Base-by-base conservation (phyloP, 352 stramenopile species). In the Globisporangium abappressorium region DNA sequence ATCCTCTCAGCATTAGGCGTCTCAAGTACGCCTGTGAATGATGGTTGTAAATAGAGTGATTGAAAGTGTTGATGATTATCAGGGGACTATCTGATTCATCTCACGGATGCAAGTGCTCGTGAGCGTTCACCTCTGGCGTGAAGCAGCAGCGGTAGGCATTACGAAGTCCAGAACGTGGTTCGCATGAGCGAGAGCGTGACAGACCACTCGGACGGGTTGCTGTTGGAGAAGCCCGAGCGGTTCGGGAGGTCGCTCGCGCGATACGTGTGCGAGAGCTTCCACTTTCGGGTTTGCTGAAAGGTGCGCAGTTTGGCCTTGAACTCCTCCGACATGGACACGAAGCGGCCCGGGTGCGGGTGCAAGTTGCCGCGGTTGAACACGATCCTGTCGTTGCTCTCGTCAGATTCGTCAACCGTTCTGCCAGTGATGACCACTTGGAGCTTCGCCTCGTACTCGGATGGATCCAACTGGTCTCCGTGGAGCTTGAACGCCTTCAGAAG, bases 341-440 rank as follows among this genome's bases (percentile, higher is more conserved):
- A 66, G 26, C 69, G 66, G 26, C 79, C 70, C 62, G 81, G 78
- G 68, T 87, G 68, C 57, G 78, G 61, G 59, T 85, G 77, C 65
- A 91, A 64, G 64, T 89, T 91, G 18, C 82, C 79, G 38, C 80
- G 74, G 71, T 89, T 91, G 61, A 89, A 90, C 22, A 86, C 76
- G 43, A 89, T 61, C 24, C 28, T 41, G 1, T 75, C 63, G 14
- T 49, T 20, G 3, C 12, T 8, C 1, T 51, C 22, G n/a, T 61
- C 28, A 5, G 18, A 26, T 18, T 22, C 62, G n/a, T 62, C 22
- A 33, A 77, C 57, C 3, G 67, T 24, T 22, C 80, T 73, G 0
- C 82, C 79, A 0, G 80, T 87, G 67, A 91, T 68, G 18, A 87
- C 64, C 26, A 81, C 71, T 33, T 72, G 28, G 33, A 89, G 43